Evolutionary conservation across 2,329 filamentous ascomycete genomes (phyloP), one percentile per base, ranked within the genome.

Genomic region (Periconia macrospinosa): DNA sequence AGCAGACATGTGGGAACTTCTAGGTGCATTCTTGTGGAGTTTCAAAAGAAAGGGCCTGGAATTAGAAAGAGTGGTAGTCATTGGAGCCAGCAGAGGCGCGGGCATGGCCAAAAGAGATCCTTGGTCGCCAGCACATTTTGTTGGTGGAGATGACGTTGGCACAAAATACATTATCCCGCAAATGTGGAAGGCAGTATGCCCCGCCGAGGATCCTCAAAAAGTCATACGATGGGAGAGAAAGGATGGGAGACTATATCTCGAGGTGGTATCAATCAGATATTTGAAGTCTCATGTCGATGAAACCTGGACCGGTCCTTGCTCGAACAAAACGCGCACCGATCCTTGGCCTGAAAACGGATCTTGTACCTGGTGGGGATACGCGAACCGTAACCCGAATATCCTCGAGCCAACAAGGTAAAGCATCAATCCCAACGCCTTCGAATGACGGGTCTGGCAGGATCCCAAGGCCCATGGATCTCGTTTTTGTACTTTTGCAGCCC

Each of bases 401-500:
- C 47, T 45, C 5, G 59, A 66, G 17, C 41, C 52, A 1, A 55
- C 53, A 5, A 63, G 52, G 23, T 65, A 63, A 45, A 48, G 35
- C 11, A 14, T 75, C 65, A 77, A 68, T 79, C 78, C 77, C 77
- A 80, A 41, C 86, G 79, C 65, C 87, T 87, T 68, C 91, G 86
- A 58, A 94, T 92, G 52, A 94, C 85, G 10, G 94, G 94, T 69
- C 92, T 83, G 7, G 94, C 94, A 18, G 93, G 92, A 77, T 99
- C 94, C 94, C 94, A 99, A 1, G 94, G 94, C 42, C 94, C 94
- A 68, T 92, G 91, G 62, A 99, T 97, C 76, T 97, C 94, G 72
- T 97, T 97, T 80, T 99, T 99, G 76, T 97, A 99, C 77, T 96
- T 93, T 76, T 99, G 94, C 73, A 99, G 75, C 9, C 92, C 90